Evolutionary conservation across 2,329 filamentous ascomycete species (phyloP).

Genomic region (Colletotrichum sp.): DNA sequence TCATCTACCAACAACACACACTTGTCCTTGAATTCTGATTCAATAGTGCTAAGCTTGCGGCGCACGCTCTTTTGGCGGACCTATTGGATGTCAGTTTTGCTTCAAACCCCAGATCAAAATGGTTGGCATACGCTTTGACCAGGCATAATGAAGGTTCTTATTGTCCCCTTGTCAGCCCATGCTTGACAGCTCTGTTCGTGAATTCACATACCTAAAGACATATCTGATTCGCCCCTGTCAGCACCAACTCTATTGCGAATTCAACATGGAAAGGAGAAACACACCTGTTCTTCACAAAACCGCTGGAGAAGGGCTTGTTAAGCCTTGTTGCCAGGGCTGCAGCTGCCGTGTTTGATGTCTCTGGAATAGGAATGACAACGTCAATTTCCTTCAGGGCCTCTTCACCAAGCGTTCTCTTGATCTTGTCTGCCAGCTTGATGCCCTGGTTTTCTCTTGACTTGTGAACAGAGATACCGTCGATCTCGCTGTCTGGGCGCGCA

Average conservation of each 20-base stretch:
- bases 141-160: conserved; percentile 76
- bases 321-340: conserved; percentile 77
- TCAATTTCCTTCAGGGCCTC: conserved; percentile 79
- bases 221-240: conserved; percentile 70
- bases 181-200: background rate
- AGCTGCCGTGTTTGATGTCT: conserved; percentile 81
- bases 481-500: conserved; percentile 78
- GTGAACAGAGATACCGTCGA: conserved; percentile 89
- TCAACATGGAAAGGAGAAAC: conserved; percentile 30
- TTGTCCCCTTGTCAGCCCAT: background rate
- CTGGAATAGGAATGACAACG: conserved; percentile 77
- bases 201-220: background rate
- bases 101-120: background rate
- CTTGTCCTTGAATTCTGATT: conserved; percentile 80
- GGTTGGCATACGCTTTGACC: conserved; percentile 62
- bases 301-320: conserved; percentile 78
- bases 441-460: conserved; percentile 88
- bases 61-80: conserved; percentile 83
- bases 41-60: conserved; percentile 87
- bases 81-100: conserved; percentile 24
- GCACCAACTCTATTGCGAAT: background rate
- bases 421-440: conserved; percentile 75
- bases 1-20: conserved; percentile 88
- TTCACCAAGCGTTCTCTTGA: conserved; percentile 70
- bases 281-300: conserved; percentile 89